Conservation (phyloP, 306 rosid genomes). For the Cicer pinnatifidum region DNA sequence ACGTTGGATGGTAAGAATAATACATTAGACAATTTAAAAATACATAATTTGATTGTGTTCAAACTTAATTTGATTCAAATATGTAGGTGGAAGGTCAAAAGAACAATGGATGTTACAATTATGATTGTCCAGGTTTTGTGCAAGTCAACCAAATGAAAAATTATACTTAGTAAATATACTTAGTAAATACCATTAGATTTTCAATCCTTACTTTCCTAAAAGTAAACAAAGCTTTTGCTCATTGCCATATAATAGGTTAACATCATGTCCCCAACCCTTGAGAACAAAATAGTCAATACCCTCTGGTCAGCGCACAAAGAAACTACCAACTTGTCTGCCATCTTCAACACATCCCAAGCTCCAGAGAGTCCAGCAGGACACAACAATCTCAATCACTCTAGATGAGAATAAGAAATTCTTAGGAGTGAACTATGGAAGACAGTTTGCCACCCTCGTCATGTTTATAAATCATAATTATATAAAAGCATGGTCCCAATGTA, state of each 20-base stretch:
- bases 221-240: slow-evolving; percentile 14
- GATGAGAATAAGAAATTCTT: slow-evolving; percentile 25
- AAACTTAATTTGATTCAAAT: slow-evolving; percentile 30
- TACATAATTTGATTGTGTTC: too few relatives aligned
- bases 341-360: slow-evolving; percentile 29
- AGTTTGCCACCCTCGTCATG: not conserved
- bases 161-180: too few relatives aligned
- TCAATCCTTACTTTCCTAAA: slow-evolving; percentile 23
- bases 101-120: too few relatives aligned
- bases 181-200: slow-evolving; percentile 11
- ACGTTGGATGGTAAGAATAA: slow-evolving; percentile 18
- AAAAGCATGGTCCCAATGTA: slow-evolving; percentile 1
- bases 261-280: slow-evolving; percentile 16
- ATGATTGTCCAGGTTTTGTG: too few relatives aligned
- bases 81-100: too few relatives aligned
- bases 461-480: slow-evolving; percentile 1
- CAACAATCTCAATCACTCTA: slow-evolving; percentile 33
- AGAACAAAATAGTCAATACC: not conserved
- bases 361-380: slow-evolving; percentile 30
- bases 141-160: too few relatives aligned
- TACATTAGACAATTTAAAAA: not conserved
- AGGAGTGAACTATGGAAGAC: slow-evolving; percentile 32
- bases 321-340: slow-evolving; percentile 20
- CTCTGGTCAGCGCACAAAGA: slow-evolving; percentile 1
- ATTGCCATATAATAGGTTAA: slow-evolving; percentile 23